These are phyloP conservation scores for Chalciporus sp. DNA, from an alignment of 1,284 basidiomycete species.

Conservation along the genomic window DNA sequence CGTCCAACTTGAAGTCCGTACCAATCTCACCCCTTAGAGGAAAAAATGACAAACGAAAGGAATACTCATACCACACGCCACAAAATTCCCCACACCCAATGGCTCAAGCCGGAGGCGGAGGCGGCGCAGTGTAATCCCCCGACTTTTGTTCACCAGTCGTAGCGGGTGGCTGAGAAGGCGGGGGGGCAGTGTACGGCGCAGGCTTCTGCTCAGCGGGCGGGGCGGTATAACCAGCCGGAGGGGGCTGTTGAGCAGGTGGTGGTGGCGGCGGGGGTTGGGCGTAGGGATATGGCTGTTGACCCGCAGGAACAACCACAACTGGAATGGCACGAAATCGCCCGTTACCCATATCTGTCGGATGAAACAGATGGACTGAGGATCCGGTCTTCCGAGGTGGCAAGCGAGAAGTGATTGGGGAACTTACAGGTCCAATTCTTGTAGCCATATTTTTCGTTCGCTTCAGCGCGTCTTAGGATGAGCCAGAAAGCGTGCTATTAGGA, in stretches of 20 bases:
- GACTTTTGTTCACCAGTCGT: not conserved
- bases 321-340: slow-evolving; percentile 12
- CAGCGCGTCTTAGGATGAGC: slow-evolving; percentile 70
- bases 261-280: not conserved
- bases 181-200: not conserved
- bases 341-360: slow-evolving; percentile 21
- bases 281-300: not conserved
- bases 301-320: not conserved
- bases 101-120: not conserved
- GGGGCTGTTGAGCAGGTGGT: slow-evolving; percentile 1
- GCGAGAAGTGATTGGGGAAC: slow-evolving; percentile 21
- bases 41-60: not conserved
- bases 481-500: slow-evolving; percentile 59
- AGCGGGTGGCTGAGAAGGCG: not conserved
- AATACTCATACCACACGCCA: too few relatives aligned
- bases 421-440: slow-evolving; percentile 63
- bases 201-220: slow-evolving; percentile 11
- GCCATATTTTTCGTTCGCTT: slow-evolving; percentile 74
- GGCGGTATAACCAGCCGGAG: not conserved
- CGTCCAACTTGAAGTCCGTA: too few relatives aligned
- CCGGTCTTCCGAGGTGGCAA: not conserved
- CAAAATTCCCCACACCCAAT: not conserved
- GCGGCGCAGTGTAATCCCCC: not conserved
- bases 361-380: not conserved
- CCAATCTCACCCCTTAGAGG: too few relatives aligned